Percentiles rank a stretch among this genome's conserved stretches.
These are phyloP conservation scores for Pyricularia sp. DNA, from an alignment of 2,329 filamentous ascomycete genomes.

Conservation along the genomic window DNA sequence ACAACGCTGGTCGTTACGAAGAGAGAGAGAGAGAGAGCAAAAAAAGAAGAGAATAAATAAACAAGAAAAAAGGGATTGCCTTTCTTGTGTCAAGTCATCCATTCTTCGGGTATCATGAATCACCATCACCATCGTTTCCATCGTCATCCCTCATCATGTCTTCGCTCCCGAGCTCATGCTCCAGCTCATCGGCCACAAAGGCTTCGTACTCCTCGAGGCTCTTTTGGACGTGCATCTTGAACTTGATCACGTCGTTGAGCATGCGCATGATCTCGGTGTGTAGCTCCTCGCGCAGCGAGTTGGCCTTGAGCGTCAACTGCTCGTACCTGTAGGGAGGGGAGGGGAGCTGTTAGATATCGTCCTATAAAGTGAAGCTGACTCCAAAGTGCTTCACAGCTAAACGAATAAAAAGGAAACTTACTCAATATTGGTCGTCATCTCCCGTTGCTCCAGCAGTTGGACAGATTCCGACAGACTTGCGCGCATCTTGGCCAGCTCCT, in stretches of 20 bases:
- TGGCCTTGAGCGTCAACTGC: constrained; percentile 73
- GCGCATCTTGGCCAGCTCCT: constrained; percentile 89
- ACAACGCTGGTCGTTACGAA: neutral
- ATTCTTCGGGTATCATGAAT: constrained; percentile 33
- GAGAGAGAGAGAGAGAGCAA: neutral
- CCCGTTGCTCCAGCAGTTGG: constrained; percentile 82
- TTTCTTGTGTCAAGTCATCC: constrained; percentile 22
- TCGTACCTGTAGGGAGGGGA: constrained; percentile 52
- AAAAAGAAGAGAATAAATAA: neutral
- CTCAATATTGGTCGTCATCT: constrained; percentile 96
- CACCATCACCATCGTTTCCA: neutral
- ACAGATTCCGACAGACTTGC: constrained; percentile 72
- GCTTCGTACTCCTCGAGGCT: constrained; percentile 86
- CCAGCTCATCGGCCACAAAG: constrained; percentile 88
- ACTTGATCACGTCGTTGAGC: constrained; percentile 93
- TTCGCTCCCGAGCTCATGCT: constrained; percentile 63
- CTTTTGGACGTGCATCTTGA: constrained; percentile 95
- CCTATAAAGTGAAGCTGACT: neutral
- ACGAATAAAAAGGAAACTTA: constrained; percentile 30
- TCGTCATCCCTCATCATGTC: constrained; percentile 28
- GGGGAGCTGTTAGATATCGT: neutral
- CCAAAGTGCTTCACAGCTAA: neutral
- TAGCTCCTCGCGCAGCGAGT: constrained; percentile 83
- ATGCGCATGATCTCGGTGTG: constrained; percentile 94
- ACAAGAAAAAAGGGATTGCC: neutral